phyloP scores from a whole-genome alignment of 805 yeast species.

The Saturnispora halmiae region DNA sequence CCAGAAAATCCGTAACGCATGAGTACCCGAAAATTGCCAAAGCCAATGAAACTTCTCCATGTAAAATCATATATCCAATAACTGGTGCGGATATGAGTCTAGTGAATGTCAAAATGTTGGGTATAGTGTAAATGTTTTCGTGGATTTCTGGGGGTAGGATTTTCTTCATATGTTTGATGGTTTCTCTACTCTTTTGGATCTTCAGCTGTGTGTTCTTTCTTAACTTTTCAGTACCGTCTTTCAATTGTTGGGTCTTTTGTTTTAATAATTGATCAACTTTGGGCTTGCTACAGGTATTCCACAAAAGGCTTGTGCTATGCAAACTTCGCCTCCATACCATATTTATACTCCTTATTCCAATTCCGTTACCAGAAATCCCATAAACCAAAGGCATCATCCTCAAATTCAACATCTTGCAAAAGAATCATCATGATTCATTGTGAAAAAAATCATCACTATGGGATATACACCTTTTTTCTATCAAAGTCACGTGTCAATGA shows the following conservation, averaged over 20 bases:
- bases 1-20: conserved; percentile 83
- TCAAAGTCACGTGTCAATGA: conserved; percentile 35
- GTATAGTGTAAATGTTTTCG: conserved; percentile 70
- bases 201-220: not conserved
- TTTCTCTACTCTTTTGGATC: conserved; percentile 13
- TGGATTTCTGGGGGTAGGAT: conserved; percentile 31
- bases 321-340: conserved; percentile 1
- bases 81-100: conserved; percentile 77
- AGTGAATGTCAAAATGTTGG: conserved; percentile 75
- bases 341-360: not conserved
- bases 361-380: not conserved
- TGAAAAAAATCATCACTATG: not conserved
- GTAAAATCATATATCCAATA: conserved; percentile 69
- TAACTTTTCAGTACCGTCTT: not conserved
- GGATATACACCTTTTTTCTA: not conserved
- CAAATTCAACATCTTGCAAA: not conserved
- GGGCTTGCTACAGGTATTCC: conserved; percentile 2
- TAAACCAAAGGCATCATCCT: not conserved
- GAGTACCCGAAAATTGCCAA: conserved; percentile 72
- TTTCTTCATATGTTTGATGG: conserved; percentile 24
- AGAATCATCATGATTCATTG: not conserved
- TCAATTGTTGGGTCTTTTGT: conserved; percentile 4
- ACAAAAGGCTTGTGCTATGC: not conserved
- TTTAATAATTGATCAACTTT: conserved; percentile 5
- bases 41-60: conserved; percentile 56